phyloP scores from a whole-genome alignment of 441 rosid species.

The Daphne laureola region DNA sequence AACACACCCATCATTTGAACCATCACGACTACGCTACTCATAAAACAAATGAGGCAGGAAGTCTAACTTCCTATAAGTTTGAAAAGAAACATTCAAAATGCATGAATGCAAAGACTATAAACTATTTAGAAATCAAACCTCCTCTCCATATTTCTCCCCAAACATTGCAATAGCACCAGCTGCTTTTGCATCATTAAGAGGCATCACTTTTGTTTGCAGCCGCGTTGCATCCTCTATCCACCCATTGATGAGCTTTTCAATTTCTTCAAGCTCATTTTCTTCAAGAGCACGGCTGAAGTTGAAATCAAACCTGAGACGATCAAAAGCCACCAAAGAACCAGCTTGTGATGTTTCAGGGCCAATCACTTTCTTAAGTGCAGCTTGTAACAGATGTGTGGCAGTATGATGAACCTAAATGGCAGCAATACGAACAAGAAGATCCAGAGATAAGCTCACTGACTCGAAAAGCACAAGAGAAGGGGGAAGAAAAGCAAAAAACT shows the following conservation, averaged over 20 bases:
- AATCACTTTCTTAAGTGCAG: conserved; percentile 80
- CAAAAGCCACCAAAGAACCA: conserved; percentile 93
- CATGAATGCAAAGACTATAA: no score
- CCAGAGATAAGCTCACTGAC: neutral
- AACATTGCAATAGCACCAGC: conserved; percentile 98
- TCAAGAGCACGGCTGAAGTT: conserved; percentile 67
- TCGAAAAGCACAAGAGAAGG: neutral
- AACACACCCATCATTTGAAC: no score
- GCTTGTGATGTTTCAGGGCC: conserved; percentile 91
- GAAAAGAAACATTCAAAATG: no score
- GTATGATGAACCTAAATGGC: conserved; percentile 85
- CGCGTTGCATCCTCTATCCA: conserved; percentile 77
- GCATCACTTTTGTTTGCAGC: conserved; percentile 79
- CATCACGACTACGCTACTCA: no score
- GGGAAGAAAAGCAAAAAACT: neutral
- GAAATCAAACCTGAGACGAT: conserved; percentile 94
- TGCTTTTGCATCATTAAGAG: conserved; percentile 65
- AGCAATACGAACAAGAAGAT: conserved; percentile 3
- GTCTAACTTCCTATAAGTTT: no score
- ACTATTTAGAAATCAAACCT: conserved; percentile 30
- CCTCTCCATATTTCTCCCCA: conserved; percentile 90
- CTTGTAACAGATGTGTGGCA: conserved; percentile 90
- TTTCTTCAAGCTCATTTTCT: conserved; percentile 63
- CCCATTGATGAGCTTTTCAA: conserved; percentile 61
- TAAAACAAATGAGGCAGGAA: no score